Conservation (phyloP, 179 eudicot species). For the Silene vulgaris region DNA sequence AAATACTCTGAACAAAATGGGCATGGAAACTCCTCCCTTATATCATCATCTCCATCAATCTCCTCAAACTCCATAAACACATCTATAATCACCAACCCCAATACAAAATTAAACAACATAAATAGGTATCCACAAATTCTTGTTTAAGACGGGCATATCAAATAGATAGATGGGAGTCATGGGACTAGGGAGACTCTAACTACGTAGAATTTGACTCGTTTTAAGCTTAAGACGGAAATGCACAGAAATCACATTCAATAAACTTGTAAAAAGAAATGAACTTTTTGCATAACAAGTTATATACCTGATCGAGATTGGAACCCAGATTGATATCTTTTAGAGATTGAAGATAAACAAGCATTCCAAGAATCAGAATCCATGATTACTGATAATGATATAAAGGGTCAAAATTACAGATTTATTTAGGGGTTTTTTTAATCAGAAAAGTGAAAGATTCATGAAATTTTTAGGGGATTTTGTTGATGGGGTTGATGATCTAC, state of each 20-base stretch:
- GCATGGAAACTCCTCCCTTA: slow-evolving; percentile 53
- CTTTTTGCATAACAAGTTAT: background rate
- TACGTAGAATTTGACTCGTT: too few species aligned
- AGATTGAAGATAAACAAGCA: slow-evolving; percentile 63
- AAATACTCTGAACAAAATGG: slow-evolving; percentile 60
- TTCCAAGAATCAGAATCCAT: slow-evolving; percentile 86
- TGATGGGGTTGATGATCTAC: too few species aligned
- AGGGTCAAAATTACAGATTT: background rate
- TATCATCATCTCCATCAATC: slow-evolving; percentile 53
- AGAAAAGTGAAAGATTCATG: background rate
- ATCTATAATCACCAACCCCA: slow-evolving; percentile 28
- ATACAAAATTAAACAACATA: slow-evolving; percentile 9
- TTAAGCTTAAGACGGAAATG: too few species aligned
- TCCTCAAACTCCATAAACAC: slow-evolving; percentile 44
- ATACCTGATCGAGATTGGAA: slow-evolving; percentile 71
- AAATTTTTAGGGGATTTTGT: background rate
- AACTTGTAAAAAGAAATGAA: background rate
- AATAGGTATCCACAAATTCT: too few species aligned
- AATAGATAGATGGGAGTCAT: too few species aligned
- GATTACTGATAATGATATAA: background rate
- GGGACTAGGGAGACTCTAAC: too few species aligned
- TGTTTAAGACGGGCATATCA: too few species aligned
- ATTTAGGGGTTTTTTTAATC: slow-evolving; percentile 23
- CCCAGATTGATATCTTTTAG: slow-evolving; percentile 66
- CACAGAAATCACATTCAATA: background rate